Evolutionary conservation across 1,284 basidiomycete genomes (phyloP).

Genomic region (Anthracocystis walkeri): DNA sequence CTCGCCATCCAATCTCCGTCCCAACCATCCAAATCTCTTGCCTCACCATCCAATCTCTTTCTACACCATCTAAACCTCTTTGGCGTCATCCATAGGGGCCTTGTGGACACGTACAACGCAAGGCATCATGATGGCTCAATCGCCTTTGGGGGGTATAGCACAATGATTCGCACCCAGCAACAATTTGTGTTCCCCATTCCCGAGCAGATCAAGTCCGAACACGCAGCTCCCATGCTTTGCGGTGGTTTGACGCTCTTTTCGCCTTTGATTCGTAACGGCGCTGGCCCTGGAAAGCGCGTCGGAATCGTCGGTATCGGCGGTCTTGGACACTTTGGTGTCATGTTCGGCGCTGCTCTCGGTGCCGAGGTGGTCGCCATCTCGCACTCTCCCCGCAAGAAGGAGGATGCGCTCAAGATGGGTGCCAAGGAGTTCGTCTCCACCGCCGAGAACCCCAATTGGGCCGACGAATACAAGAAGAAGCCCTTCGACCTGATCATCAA

Average conservation of each 20-base stretch:
- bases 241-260: slow-evolving; percentile 78
- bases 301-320: slow-evolving; percentile 75
- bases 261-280: slow-evolving; percentile 76
- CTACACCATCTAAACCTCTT: no score
- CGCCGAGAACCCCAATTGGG: slow-evolving; percentile 63
- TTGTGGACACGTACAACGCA: slow-evolving; percentile 70
- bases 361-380: slow-evolving; percentile 78
- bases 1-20: no score
- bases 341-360: slow-evolving; percentile 75
- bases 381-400: slow-evolving; percentile 76
- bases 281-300: slow-evolving; percentile 77
- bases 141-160: slow-evolving; percentile 77
- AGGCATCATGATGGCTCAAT: slow-evolving; percentile 74
- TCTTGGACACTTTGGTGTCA: slow-evolving; percentile 71
- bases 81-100: slow-evolving; percentile 41
- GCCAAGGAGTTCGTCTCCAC: slow-evolving; percentile 71
- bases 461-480: slow-evolving; percentile 55
- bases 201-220: slow-evolving; percentile 74
- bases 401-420: slow-evolving; percentile 77
- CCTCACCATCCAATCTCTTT: no score
- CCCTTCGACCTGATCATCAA: slow-evolving; percentile 77
- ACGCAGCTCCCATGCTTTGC: slow-evolving; percentile 74
- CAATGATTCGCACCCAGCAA: slow-evolving; percentile 77
- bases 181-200: slow-evolving; percentile 80
- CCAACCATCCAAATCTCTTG: no score